Conservation (phyloP, 1,284 basidiomycete genomes). For the Cutaneotrichosporon cyanovorans region DNA sequence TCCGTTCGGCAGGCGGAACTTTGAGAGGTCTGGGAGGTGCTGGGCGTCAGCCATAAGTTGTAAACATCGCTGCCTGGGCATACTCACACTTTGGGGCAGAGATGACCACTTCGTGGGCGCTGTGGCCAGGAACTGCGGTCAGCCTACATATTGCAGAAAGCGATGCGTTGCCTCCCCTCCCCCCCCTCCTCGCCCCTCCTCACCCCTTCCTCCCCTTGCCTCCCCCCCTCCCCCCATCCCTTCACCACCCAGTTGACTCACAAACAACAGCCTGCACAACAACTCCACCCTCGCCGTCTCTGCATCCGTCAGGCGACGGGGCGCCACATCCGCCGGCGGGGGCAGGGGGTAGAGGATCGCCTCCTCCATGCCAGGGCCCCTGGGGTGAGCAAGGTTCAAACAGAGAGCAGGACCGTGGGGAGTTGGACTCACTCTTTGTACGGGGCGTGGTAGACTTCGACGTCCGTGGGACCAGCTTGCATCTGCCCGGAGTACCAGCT, state of each 20-base stretch:
- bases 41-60: slow-evolving; percentile 18
- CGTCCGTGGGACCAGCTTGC: slow-evolving; percentile 18
- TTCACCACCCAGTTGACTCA: slow-evolving; percentile 19
- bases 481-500: too few species aligned
- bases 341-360: slow-evolving; percentile 20
- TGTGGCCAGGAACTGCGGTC: slow-evolving; percentile 74
- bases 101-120: slow-evolving; percentile 48
- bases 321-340: slow-evolving; percentile 17
- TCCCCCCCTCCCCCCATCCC: too few species aligned
- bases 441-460: slow-evolving; percentile 21
- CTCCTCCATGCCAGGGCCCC: slow-evolving; percentile 19
- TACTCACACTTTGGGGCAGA: slow-evolving; percentile 9
- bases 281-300: slow-evolving; percentile 32
- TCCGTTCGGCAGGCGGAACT: slow-evolving; percentile 72
- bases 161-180: too few species aligned
- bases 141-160: slow-evolving; percentile 47
- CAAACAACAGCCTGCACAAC: slow-evolving; percentile 41
- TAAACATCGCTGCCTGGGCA: slow-evolving; percentile 6
- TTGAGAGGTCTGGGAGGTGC: slow-evolving; percentile 61
- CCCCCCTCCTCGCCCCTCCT: too few species aligned
- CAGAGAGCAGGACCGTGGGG: not conserved
- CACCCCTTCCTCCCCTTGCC: too few species aligned
- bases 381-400: slow-evolving; percentile 5
- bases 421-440: slow-evolving; percentile 19
- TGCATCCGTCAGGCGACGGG: slow-evolving; percentile 25